Percentiles rank a stretch among this genome's conserved stretches.
phyloP scores from a whole-genome alignment of 306 rosid species.

The Cicer bijugum region DNA sequence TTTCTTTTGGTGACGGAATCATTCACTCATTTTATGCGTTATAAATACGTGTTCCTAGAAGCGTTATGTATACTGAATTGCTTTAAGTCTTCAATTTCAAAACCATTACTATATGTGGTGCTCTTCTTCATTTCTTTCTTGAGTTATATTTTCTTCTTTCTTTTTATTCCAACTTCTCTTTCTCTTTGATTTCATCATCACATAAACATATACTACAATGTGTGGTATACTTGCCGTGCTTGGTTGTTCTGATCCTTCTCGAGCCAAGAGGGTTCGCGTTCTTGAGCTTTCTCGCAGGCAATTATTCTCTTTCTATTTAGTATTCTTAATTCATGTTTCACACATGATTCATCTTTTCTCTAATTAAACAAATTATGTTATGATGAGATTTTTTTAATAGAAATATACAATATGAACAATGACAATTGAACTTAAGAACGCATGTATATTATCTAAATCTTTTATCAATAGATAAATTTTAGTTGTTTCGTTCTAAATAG shows the following conservation, averaged over 20 bases:
- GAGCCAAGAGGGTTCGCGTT: conserved; percentile 86
- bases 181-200: neutral
- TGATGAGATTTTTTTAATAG: too few relatives aligned
- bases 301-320: conserved; percentile 14
- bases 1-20: neutral
- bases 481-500: neutral
- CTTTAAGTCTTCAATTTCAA: conserved; percentile 14
- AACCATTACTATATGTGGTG: conserved; percentile 28
- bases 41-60: conserved; percentile 56
- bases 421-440: neutral
- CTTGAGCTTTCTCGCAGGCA: conserved; percentile 75
- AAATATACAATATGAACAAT: neutral
- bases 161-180: neutral
- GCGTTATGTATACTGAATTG: conserved; percentile 11
- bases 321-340: neutral
- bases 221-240: conserved; percentile 98
- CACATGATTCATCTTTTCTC: neutral
- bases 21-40: conserved; percentile 41
- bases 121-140: neutral
- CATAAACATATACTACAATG: conserved; percentile 51
- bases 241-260: conserved; percentile 85
- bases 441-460: neutral
- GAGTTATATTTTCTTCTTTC: too few relatives aligned
- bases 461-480: neutral
- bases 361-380: neutral